These are phyloP conservation scores for Phytophthora ramorum DNA, from an alignment of 352 stramenopile genomes.

Conservation along the genomic window DNA sequence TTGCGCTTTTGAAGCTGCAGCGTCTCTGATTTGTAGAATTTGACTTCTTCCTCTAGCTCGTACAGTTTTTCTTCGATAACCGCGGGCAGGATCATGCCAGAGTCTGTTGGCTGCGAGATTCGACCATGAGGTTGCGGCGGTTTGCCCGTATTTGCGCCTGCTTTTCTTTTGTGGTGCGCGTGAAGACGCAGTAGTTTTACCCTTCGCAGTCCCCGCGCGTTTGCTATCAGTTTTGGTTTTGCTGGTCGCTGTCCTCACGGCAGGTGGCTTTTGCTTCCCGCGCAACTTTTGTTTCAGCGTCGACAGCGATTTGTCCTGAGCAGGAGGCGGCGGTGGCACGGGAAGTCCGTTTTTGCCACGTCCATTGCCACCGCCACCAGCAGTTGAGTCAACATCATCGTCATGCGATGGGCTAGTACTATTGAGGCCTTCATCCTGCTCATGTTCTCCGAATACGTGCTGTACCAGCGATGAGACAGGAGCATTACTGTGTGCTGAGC, in stretches of 20 bases:
- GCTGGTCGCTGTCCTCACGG: neutral
- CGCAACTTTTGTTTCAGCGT: slow-evolving; percentile 36
- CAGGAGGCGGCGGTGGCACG: neutral
- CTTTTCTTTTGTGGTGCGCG: slow-evolving; percentile 12
- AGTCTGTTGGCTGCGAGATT: slow-evolving; percentile 7
- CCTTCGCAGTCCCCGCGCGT: slow-evolving; percentile 1
- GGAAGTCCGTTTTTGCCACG: neutral
- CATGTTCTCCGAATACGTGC: slow-evolving; percentile 52
- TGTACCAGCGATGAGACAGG: slow-evolving; percentile 66
- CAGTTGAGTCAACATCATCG: slow-evolving; percentile 6
- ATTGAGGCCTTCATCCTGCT: slow-evolving; percentile 5
- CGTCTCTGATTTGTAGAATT: slow-evolving; percentile 86
- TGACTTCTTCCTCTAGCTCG: slow-evolving; percentile 87
- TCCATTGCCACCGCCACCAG: slow-evolving; percentile 1
- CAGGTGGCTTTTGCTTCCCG: slow-evolving; percentile 25
- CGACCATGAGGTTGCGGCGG: slow-evolving; percentile 10
- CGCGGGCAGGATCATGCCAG: slow-evolving; percentile 50
- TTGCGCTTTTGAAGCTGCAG: slow-evolving; percentile 80
- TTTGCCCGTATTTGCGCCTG: slow-evolving; percentile 9
- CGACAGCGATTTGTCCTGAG: slow-evolving; percentile 31
- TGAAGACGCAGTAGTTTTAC: slow-evolving; percentile 11
- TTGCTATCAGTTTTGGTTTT: slow-evolving; percentile 13
- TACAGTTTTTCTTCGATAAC: slow-evolving; percentile 85
- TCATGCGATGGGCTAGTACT: neutral
- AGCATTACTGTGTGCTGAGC: slow-evolving; percentile 16